Conservation (phyloP, 768 basidiomycete genomes). For the Agrocybe praecox region DNA sequence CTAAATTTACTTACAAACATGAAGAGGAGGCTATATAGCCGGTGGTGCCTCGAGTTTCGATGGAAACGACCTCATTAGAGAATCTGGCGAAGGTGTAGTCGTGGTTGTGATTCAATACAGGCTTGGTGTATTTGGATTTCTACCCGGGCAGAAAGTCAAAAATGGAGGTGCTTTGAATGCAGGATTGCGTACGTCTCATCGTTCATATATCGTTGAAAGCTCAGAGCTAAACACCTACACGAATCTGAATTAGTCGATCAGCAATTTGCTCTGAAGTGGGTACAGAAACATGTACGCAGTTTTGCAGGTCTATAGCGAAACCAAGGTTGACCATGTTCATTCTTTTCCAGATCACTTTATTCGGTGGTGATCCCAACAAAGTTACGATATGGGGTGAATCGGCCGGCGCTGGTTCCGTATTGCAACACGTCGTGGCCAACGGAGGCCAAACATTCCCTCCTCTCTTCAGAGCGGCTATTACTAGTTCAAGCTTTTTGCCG, state of each 20-base stretch:
- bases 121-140: conserved; percentile 47
- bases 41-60: conserved; percentile 30
- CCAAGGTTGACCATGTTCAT: not conserved
- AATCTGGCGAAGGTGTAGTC: conserved; percentile 34
- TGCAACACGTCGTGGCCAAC: conserved; percentile 51
- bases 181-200: conserved; percentile 40
- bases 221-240: not conserved
- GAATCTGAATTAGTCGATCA: conserved; percentile 40
- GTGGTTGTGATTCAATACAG: conserved; percentile 45
- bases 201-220: not conserved
- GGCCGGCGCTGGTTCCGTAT: conserved; percentile 50
- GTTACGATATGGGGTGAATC: conserved; percentile 49
- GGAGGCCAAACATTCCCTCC: conserved; percentile 45
- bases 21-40: conserved; percentile 34
- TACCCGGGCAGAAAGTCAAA: conserved; percentile 44
- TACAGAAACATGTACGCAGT: conserved; percentile 36
- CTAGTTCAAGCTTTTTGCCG: conserved; percentile 47
- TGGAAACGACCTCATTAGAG: conserved; percentile 39
- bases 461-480: conserved; percentile 46
- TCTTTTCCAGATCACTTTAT: conserved; percentile 35
- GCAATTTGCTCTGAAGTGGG: conserved; percentile 44
- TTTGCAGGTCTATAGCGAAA: not conserved
- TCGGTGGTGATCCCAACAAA: conserved; percentile 40
- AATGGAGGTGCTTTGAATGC: conserved; percentile 46
- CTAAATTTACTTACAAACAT: no score